These are phyloP conservation scores for Pythium inflatum DNA, from an alignment of 352 stramenopile species.

Conservation along the genomic window DNA sequence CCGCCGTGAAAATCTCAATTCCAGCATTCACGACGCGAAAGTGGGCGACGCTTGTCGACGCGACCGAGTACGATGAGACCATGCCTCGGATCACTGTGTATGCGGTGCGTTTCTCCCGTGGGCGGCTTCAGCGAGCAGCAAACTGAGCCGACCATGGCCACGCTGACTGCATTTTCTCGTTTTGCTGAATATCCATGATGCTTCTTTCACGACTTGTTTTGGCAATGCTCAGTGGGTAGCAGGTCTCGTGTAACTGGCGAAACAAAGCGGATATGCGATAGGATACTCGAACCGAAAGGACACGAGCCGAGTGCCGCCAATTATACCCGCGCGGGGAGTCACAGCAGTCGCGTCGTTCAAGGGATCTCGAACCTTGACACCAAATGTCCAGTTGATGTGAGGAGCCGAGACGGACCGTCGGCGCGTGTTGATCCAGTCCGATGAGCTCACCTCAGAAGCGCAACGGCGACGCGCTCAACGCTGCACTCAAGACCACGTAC, in stretches of 20 bases:
- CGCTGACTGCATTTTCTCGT: too few relatives aligned
- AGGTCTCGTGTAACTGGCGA: background rate
- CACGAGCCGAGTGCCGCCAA: background rate
- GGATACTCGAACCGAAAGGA: background rate
- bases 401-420: background rate
- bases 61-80: slow-evolving; percentile 16
- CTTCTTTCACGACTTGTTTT: too few relatives aligned
- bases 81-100: slow-evolving; percentile 15
- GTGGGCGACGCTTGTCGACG: background rate
- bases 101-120: slow-evolving; percentile 8
- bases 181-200: background rate
- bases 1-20: slow-evolving; percentile 1
- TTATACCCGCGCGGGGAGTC: background rate
- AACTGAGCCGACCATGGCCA: background rate
- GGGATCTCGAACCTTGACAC: background rate
- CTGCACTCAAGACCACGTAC: slow-evolving; percentile 16
- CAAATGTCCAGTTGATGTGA: background rate
- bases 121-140: slow-evolving; percentile 6
- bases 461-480: background rate
- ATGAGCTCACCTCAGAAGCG: slow-evolving; percentile 18
- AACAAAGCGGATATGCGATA: background rate
- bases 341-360: too few relatives aligned
- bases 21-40: slow-evolving; percentile 16
- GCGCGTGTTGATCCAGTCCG: background rate
- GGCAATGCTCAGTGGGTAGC: background rate